phyloP scores from a whole-genome alignment of 2,329 filamentous ascomycete species.

The Colletotrichum chlorophyti region DNA sequence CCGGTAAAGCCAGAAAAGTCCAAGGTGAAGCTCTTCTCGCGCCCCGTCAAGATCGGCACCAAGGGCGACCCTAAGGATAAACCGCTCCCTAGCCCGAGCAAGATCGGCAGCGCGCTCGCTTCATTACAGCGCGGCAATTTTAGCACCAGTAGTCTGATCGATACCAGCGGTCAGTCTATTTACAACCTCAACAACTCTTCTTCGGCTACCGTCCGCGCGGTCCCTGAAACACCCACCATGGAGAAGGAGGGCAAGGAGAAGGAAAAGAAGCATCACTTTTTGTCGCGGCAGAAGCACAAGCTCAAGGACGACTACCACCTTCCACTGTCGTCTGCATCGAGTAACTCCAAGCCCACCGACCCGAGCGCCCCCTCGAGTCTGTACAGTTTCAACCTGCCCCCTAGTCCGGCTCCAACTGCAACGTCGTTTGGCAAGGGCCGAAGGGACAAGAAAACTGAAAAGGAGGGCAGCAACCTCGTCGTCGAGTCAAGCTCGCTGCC shows the following conservation, averaged over 20 bases:
- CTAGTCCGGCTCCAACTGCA: slow-evolving; percentile 71
- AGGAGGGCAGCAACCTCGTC: slow-evolving; percentile 58
- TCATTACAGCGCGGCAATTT: slow-evolving; percentile 71
- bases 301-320: slow-evolving; percentile 77
- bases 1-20: slow-evolving; percentile 69
- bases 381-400: slow-evolving; percentile 79
- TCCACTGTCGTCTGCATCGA: slow-evolving; percentile 76
- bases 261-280: slow-evolving; percentile 80
- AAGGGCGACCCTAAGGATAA: slow-evolving; percentile 73
- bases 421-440: slow-evolving; percentile 81
- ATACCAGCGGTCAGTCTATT: slow-evolving; percentile 67
- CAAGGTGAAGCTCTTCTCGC: slow-evolving; percentile 83
- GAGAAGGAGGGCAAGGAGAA: slow-evolving; percentile 68
- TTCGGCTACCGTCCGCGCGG: slow-evolving; percentile 73
- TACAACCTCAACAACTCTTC: slow-evolving; percentile 81
- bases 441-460: slow-evolving; percentile 84
- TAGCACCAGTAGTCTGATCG: slow-evolving; percentile 74
- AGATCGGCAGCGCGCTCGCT: slow-evolving; percentile 71
- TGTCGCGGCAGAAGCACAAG: slow-evolving; percentile 82
- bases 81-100: slow-evolving; percentile 75
- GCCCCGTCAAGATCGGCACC: slow-evolving; percentile 76
- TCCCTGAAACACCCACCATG: slow-evolving; percentile 55
- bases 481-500: slow-evolving; percentile 53
- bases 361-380: slow-evolving; percentile 77
- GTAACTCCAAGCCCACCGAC: slow-evolving; percentile 78